Conservation (phyloP, 805 yeast species). For the Starmerella scarabaei region DNA sequence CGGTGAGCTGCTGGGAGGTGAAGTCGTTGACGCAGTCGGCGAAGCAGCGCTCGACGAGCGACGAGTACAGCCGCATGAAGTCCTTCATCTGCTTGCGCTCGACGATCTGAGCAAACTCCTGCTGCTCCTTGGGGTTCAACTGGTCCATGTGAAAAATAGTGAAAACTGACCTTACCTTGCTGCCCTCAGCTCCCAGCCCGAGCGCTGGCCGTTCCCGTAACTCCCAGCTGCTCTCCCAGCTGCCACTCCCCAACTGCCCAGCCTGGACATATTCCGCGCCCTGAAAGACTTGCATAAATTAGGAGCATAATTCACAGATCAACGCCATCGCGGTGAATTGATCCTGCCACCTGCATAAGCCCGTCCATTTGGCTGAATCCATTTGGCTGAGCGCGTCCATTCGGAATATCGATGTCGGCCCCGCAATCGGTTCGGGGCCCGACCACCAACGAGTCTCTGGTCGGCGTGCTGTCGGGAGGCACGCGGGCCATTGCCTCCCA, state of each 20-base stretch:
- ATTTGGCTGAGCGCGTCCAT: no score
- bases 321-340: no score
- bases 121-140: conserved; percentile 89
- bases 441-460: conserved; percentile 29
- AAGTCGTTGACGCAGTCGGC: conserved; percentile 96
- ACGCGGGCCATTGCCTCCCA: conserved; percentile 74
- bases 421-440: conserved; percentile 13
- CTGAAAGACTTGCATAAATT: no score
- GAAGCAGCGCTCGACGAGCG: conserved; percentile 92
- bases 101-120: conserved; percentile 85
- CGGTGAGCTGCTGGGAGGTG: conserved; percentile 77
- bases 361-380: no score
- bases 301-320: no score
- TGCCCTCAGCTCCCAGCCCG: not conserved
- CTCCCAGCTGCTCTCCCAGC: no score
- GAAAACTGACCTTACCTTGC: not conserved
- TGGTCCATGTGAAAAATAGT: conserved; percentile 57
- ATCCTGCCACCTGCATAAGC: no score
- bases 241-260: no score
- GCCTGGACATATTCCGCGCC: no score
- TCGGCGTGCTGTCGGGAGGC: conserved; percentile 76
- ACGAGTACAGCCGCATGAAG: conserved; percentile 93
- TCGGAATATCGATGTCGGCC: conserved; percentile 17
- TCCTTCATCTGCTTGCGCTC: conserved; percentile 98
- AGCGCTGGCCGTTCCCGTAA: no score